Conservation (phyloP, 2,329 filamentous ascomycete species). For the Talaromyces sp. region DNA sequence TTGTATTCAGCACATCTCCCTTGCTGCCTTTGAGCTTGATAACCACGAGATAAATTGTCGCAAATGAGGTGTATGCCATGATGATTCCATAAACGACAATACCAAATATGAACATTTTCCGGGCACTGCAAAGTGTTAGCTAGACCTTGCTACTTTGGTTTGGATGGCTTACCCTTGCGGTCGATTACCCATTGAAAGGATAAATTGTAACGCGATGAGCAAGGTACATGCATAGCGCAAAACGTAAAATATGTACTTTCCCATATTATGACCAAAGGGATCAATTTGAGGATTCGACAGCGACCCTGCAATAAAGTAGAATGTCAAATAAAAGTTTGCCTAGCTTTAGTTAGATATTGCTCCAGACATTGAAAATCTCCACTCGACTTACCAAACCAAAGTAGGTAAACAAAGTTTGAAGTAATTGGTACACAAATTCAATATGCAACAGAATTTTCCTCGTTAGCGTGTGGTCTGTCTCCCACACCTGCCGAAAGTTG, state of each 20-base stretch:
- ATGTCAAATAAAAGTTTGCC: constrained; percentile 98
- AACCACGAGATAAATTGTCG: constrained; percentile 80
- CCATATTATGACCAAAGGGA: constrained; percentile 85
- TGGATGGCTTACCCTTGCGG: constrained; percentile 65
- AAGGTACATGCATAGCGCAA: constrained; percentile 80
- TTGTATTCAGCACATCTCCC: constrained; percentile 64
- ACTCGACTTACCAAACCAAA: constrained; percentile 64
- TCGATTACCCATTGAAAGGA: constrained; percentile 90
- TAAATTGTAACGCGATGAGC: constrained; percentile 91
- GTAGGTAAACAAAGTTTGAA: constrained; percentile 91
- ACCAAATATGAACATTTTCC: constrained; percentile 78
- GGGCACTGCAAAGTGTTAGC: constrained; percentile 48
- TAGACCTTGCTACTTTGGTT: not conserved
- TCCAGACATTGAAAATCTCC: not conserved
- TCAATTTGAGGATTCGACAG: constrained; percentile 73
- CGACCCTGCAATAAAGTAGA: constrained; percentile 95
- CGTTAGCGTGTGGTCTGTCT: constrained; percentile 80
- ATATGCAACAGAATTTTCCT: constrained; percentile 90
- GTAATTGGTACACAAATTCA: constrained; percentile 91
- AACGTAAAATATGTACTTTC: constrained; percentile 76
- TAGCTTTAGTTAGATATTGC: constrained; percentile 18
- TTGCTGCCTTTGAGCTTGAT: constrained; percentile 57
- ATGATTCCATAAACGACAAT: constrained; percentile 91
- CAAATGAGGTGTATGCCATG: constrained; percentile 93
- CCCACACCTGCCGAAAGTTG: constrained; percentile 89